Conservation (phyloP, 495 filamentous ascomycete genomes). For the Sphaerosporella brunnea region DNA sequence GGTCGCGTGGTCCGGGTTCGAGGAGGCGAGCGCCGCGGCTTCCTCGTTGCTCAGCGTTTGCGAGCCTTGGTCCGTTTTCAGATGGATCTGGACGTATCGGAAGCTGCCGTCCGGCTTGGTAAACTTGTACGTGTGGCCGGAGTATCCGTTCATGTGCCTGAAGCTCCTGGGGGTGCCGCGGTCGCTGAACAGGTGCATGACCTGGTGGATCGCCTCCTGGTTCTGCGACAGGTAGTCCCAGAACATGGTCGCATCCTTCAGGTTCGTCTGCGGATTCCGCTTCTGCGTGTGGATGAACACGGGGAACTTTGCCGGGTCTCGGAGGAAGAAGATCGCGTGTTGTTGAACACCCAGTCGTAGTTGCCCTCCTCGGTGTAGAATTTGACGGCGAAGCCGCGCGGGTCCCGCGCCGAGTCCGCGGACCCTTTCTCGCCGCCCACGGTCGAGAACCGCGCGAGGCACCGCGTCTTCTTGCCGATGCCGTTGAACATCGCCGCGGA, state of each 20-base stretch:
- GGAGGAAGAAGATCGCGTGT: conserved; percentile 54
- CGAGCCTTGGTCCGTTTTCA: conserved; percentile 51
- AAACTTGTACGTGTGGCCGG: conserved; percentile 56
- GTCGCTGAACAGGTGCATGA: conserved; percentile 59
- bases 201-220: conserved; percentile 49
- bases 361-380: conserved; percentile 57
- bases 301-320: conserved; percentile 64
- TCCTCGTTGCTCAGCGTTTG: conserved; percentile 49
- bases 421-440: conserved; percentile 53
- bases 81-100: conserved; percentile 53
- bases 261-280: conserved; percentile 52
- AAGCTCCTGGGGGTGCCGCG: conserved; percentile 50
- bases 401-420: conserved; percentile 49
- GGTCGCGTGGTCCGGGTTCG: conserved; percentile 54
- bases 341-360: conserved; percentile 28
- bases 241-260: conserved; percentile 47
- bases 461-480: conserved; percentile 49
- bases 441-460: conserved; percentile 51
- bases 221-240: conserved; percentile 55
- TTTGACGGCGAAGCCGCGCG: conserved; percentile 55
- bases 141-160: conserved; percentile 56
- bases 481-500: conserved; percentile 41
- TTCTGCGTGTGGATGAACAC: conserved; percentile 66
- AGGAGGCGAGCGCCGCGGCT: conserved; percentile 36
- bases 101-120: conserved; percentile 47